phyloP scores from a whole-genome alignment of 129 eudicot genomes.

The Pseudognaphalium luteoalbum region DNA sequence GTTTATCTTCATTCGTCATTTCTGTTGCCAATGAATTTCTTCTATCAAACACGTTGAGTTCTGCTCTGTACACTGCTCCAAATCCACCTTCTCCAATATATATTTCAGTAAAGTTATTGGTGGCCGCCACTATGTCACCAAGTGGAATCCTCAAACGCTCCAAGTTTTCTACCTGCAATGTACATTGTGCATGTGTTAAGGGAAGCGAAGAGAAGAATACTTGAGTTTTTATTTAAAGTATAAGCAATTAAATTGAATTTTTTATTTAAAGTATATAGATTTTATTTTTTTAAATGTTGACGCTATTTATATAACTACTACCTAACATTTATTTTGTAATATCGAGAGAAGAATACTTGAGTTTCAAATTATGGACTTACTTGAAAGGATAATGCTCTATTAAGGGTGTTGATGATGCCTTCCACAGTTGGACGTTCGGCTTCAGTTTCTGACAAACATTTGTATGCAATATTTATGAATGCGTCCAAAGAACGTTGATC shows the following conservation, averaged over 20 bases:
- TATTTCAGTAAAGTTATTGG: background rate
- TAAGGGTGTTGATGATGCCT: background rate
- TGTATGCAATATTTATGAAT: background rate
- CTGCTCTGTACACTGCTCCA: conserved; percentile 6
- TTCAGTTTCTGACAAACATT: background rate
- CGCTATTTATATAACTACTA: too few species aligned
- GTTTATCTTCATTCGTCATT: background rate
- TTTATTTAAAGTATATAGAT: too few species aligned
- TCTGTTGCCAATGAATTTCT: background rate
- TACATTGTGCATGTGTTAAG: background rate
- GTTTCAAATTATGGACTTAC: background rate
- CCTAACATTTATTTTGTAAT: too few species aligned
- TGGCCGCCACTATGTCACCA: background rate
- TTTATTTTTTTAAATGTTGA: too few species aligned
- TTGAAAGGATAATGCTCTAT: conserved; percentile 2
- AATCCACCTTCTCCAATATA: background rate
- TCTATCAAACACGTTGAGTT: background rate
- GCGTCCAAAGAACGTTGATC: background rate
- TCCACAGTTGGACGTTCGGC: background rate
- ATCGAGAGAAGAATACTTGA: too few species aligned
- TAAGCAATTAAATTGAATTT: too few species aligned
- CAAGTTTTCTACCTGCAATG: background rate
- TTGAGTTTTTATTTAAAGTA: too few species aligned
- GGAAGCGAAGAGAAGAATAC: too few species aligned
- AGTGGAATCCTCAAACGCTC: background rate